Evolutionary conservation across 1,284 basidiomycete genomes (phyloP).

Genomic region (Rhodotorula sp.): DNA sequence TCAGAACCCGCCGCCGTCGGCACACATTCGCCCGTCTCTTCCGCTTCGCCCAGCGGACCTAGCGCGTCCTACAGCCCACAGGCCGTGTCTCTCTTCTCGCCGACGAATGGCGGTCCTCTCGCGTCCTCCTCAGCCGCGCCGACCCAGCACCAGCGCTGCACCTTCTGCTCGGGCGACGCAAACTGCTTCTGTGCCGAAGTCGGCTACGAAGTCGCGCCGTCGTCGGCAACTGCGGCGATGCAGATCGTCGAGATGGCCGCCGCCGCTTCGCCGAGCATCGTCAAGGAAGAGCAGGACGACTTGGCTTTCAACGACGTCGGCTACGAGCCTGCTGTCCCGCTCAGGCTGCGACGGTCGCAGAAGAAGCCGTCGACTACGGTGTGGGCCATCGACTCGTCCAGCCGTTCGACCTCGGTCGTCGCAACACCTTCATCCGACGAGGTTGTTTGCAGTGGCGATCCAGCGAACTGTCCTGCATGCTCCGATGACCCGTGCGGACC

Average conservation of each 20-base stretch:
- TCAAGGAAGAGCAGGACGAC: slow-evolving; percentile 6
- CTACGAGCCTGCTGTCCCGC: slow-evolving; percentile 26
- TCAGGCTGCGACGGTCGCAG: slow-evolving; percentile 8
- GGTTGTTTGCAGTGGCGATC: slow-evolving; percentile 42
- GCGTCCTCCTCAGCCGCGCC: background rate
- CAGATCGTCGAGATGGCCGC: background rate
- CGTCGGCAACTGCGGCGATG: background rate
- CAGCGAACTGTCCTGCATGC: slow-evolving; percentile 43
- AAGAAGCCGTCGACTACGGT: slow-evolving; percentile 16
- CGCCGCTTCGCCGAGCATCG: background rate
- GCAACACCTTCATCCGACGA: slow-evolving; percentile 4
- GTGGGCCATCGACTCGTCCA: slow-evolving; percentile 29
- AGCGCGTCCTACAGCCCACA: slow-evolving; percentile 11
- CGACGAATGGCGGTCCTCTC: background rate
- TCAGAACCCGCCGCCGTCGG: background rate
- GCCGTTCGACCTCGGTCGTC: slow-evolving; percentile 4
- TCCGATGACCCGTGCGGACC: slow-evolving; percentile 42
- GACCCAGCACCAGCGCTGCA: slow-evolving; percentile 21
- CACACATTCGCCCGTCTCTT: slow-evolving; percentile 7
- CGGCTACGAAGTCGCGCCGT: slow-evolving; percentile 26
- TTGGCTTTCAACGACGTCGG: slow-evolving; percentile 3
- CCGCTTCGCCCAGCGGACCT: background rate
- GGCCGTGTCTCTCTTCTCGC: slow-evolving; percentile 6
- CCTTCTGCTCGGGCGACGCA: slow-evolving; percentile 26
- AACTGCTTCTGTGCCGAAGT: slow-evolving; percentile 40